Percentiles rank a stretch among this genome's conserved stretches.
These are phyloP conservation scores for Galerina marginata DNA, from an alignment of 768 basidiomycete species.

Conservation along the genomic window DNA sequence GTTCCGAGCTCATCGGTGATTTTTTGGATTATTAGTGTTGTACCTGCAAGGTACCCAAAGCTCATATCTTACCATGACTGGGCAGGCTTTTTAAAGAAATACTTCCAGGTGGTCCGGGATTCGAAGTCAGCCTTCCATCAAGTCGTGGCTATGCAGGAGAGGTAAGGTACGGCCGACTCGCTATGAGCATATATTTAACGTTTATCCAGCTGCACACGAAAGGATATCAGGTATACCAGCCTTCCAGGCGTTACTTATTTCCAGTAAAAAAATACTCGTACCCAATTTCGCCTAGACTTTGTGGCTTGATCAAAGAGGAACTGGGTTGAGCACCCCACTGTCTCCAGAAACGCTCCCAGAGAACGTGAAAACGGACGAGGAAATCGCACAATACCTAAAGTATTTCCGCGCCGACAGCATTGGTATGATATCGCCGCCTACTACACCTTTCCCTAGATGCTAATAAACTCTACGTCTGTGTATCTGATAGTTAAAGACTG, in stretches of 20 bases:
- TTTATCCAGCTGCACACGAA: conserved; percentile 48
- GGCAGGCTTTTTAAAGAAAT: neutral
- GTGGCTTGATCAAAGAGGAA: conserved; percentile 59
- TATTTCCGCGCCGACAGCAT: conserved; percentile 58
- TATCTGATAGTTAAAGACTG: conserved; percentile 48
- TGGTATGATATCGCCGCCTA: conserved; percentile 31
- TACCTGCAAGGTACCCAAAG: conserved; percentile 44
- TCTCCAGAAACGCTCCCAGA: conserved; percentile 47
- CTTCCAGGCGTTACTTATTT: neutral
- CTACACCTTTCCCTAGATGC: neutral
- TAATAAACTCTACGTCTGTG: neutral
- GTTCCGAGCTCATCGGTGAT: neutral
- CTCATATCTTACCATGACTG: neutral
- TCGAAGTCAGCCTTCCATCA: conserved; percentile 42
- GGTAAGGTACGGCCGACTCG: conserved; percentile 23
- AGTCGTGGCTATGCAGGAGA: conserved; percentile 41
- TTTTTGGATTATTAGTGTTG: conserved; percentile 34
- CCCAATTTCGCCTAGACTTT: conserved; percentile 39
- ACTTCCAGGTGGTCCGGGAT: conserved; percentile 51
- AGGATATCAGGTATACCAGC: conserved; percentile 49
- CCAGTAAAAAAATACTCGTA: neutral
- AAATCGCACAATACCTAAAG: conserved; percentile 54
- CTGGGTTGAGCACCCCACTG: conserved; percentile 55
- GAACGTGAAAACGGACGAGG: conserved; percentile 43
- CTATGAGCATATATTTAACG: neutral